Conservation (phyloP, 2,329 filamentous ascomycete species). For the Sclerotinia subarctica region DNA sequence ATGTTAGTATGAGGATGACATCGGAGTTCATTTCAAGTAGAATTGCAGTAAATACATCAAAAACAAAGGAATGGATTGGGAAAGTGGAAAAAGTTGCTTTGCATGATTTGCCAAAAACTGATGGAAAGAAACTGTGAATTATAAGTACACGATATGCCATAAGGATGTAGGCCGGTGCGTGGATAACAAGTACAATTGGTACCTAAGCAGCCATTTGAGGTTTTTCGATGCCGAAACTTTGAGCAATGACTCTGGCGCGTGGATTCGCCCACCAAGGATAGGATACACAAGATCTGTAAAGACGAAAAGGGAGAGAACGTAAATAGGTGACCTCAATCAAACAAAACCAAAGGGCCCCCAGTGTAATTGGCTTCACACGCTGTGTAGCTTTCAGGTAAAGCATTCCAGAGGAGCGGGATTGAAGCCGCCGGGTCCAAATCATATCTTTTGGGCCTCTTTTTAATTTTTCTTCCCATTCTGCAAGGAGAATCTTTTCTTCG, state of each 20-base stretch:
- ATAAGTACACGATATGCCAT: background rate
- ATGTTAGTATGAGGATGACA: conserved; percentile 44
- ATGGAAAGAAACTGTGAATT: background rate
- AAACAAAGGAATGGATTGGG: background rate
- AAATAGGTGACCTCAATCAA: background rate
- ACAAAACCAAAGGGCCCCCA: background rate
- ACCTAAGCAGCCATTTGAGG: background rate
- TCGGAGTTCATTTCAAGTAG: background rate
- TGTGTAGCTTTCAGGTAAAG: background rate
- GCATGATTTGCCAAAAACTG: background rate
- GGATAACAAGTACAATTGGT: background rate
- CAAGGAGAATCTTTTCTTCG: background rate
- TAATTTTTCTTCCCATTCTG: background rate
- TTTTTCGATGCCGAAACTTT: background rate
- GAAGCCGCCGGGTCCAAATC: background rate
- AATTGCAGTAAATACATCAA: background rate
- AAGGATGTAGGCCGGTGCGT: background rate
- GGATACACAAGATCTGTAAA: background rate
- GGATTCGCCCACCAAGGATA: background rate
- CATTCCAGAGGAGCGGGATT: background rate
- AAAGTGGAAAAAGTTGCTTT: background rate
- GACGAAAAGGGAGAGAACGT: background rate
- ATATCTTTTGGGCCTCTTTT: background rate
- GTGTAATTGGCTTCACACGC: conserved; percentile 2
- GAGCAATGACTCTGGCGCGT: background rate